These are phyloP conservation scores for Melaleuca quinquenervia DNA, from an alignment of 345 rosid species.

Conservation along the genomic window DNA sequence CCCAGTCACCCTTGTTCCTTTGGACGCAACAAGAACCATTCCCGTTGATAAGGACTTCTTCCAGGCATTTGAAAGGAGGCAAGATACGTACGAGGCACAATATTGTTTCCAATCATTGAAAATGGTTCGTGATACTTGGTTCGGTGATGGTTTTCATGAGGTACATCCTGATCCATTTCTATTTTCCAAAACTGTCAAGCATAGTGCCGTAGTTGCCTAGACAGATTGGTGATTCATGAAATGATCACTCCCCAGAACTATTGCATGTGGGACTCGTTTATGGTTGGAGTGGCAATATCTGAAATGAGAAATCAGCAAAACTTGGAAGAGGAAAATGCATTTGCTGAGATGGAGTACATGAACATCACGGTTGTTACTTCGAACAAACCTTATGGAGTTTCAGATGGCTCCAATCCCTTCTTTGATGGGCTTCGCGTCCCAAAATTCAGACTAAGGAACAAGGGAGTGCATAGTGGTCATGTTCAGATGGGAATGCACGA, in stretches of 20 bases:
- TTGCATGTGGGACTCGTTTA: slow-evolving; percentile 94
- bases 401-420: slow-evolving; percentile 78
- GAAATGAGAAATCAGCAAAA: slow-evolving; percentile 34
- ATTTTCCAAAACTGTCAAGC: neutral
- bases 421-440: slow-evolving; percentile 47
- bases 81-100: slow-evolving; percentile 63
- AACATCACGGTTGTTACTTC: slow-evolving; percentile 81
- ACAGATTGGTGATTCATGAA: neutral
- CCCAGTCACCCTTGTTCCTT: slow-evolving; percentile 66
- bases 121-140: slow-evolving; percentile 69
- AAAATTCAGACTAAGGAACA: slow-evolving; percentile 38
- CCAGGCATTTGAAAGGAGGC: slow-evolving; percentile 38
- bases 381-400: slow-evolving; percentile 56
- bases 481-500: slow-evolving; percentile 63
- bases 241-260: slow-evolving; percentile 33
- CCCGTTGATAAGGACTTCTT: slow-evolving; percentile 50
- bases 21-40: slow-evolving; percentile 88
- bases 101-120: slow-evolving; percentile 66
- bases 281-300: slow-evolving; percentile 70
- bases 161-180: slow-evolving; percentile 14
- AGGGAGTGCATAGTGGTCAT: slow-evolving; percentile 86
- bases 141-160: slow-evolving; percentile 36
- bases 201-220: neutral
- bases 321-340: slow-evolving; percentile 49
- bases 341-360: slow-evolving; percentile 79